Percentiles rank a stretch among this genome's conserved stretches.
Conservation (phyloP, 768 basidiomycete species). For the Psilocybe cyanescens region DNA sequence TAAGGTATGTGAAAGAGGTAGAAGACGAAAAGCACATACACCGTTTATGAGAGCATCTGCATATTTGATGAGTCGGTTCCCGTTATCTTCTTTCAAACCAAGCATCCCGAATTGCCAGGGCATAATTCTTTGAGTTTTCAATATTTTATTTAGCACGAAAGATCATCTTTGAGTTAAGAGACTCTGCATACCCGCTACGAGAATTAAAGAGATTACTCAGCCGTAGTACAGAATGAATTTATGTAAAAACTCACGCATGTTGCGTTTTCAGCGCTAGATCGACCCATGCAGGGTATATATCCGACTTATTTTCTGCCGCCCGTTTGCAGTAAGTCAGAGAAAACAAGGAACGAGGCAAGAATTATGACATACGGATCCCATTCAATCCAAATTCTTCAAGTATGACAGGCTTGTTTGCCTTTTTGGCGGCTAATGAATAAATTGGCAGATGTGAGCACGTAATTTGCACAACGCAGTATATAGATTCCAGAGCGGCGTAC, state of each 20-base stretch:
- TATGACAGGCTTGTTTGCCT: constrained; percentile 61
- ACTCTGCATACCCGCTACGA: background rate
- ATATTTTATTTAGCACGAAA: background rate
- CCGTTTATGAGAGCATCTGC: constrained; percentile 55
- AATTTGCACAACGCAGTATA: constrained; percentile 19
- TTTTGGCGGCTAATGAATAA: constrained; percentile 51
- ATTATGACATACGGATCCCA: constrained; percentile 39
- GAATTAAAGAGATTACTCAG: background rate
- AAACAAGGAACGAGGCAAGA: background rate
- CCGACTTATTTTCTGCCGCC: constrained; percentile 48
- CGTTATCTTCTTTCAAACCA: constrained; percentile 52
- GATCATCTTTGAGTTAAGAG: background rate
- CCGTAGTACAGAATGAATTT: background rate
- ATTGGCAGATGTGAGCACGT: too few species aligned
- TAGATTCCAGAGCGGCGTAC: constrained; percentile 25
- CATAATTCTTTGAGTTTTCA: constrained; percentile 43
- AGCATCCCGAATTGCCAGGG: constrained; percentile 62
- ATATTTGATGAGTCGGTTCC: constrained; percentile 58
- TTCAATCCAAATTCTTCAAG: constrained; percentile 66
- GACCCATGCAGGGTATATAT: constrained; percentile 56
- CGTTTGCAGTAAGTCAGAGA: background rate
- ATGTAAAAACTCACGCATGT: constrained; percentile 44
- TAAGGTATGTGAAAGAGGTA: background rate
- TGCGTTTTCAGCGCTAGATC: constrained; percentile 48
- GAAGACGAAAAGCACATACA: constrained; percentile 23